Evolutionary conservation across 306 rosid genomes (phyloP).

Genomic region (Prunus fruticosa): DNA sequence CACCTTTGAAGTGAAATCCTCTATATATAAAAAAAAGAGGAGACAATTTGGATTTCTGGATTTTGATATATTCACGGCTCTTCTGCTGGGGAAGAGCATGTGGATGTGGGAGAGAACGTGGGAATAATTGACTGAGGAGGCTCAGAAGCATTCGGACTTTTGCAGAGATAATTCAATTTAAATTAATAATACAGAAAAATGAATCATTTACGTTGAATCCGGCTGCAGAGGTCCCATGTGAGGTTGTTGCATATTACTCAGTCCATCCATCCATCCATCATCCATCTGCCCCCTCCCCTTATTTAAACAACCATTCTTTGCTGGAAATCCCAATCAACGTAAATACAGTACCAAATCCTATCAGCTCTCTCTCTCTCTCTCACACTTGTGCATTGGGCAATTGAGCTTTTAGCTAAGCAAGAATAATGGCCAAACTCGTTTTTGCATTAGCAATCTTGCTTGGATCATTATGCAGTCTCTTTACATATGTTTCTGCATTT

Average conservation of each 20-base stretch:
- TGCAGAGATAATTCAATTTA: slow-evolving; percentile 23
- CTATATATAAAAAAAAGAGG: background rate
- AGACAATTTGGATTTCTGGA: slow-evolving; percentile 37
- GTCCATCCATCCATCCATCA: background rate
- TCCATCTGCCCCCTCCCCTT: slow-evolving; percentile 18
- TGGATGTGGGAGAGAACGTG: slow-evolving; percentile 69
- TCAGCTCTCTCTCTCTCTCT: background rate
- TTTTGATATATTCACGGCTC: slow-evolving; percentile 69
- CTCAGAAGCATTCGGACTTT: slow-evolving; percentile 26
- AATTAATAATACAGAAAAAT: too few species aligned
- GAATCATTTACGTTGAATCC: slow-evolving; percentile 22
- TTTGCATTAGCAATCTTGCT: slow-evolving; percentile 34
- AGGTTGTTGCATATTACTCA: slow-evolving; percentile 28
- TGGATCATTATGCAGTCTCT: slow-evolving; percentile 31
- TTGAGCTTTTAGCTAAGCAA: background rate
- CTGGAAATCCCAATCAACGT: slow-evolving; percentile 34
- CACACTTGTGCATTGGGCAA: background rate
- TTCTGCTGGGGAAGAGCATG: slow-evolving; percentile 53
- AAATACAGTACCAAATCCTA: slow-evolving; percentile 20
- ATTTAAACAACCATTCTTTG: slow-evolving; percentile 40
- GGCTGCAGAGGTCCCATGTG: slow-evolving; percentile 59
- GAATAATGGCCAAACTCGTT: slow-evolving; percentile 41
- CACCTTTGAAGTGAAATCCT: slow-evolving; percentile 16
- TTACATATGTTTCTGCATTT: slow-evolving; percentile 38
- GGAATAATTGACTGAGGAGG: slow-evolving; percentile 59